Base-by-base conservation (phyloP, 371 early-diverging fungal species). In the Encephalitozoon intestinalis region DNA sequence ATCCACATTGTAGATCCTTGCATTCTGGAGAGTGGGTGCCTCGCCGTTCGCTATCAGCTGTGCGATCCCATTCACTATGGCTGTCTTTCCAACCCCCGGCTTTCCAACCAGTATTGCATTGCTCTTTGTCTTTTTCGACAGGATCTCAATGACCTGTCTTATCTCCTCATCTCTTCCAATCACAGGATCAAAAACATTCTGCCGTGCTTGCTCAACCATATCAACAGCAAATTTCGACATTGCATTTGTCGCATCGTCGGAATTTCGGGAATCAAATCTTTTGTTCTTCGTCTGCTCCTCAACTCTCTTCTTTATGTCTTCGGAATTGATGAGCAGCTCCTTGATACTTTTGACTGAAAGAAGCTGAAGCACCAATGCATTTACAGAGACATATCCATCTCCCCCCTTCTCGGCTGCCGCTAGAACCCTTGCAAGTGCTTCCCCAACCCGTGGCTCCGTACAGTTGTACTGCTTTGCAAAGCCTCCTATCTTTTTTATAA, bases 31-130 rank as follows among this genome's bases (percentile, higher is more conserved):
- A 49, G 89, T 89, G 6, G 95, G 95, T 0, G 95, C 95, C 82
- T 97, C 93, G 46, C 91, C 89, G 44, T 90, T 88, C 18, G 95
- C 90, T 76, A 98, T 96, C 46, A 95, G 90, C 83, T 93, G 92
- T 0, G 97, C 99, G 26, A 92, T 79, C 1, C 91, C 84, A 71
- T 79, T 77, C 2, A 84, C 88, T 50, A 89, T 86, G 30, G 88
- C 88, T 0, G 88, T 89, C 72, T 89, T 89, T 63, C 88, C 89
- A 9, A 89, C 88, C 66, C 89, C 89, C n/a, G 89, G 88, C 50
- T 89, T 88, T 73, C 92, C 94, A 31, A 92, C 91, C 63, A 93
- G 82, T 5, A 93, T 90, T 0, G 92, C 92, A 81, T 92, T 92
- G 83, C 91, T 91, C 79, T 94, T 94, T 26, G 90, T 92, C 63